Conservation (phyloP, 139 green algal genomes). For the Diplosphaera chodatii region DNA sequence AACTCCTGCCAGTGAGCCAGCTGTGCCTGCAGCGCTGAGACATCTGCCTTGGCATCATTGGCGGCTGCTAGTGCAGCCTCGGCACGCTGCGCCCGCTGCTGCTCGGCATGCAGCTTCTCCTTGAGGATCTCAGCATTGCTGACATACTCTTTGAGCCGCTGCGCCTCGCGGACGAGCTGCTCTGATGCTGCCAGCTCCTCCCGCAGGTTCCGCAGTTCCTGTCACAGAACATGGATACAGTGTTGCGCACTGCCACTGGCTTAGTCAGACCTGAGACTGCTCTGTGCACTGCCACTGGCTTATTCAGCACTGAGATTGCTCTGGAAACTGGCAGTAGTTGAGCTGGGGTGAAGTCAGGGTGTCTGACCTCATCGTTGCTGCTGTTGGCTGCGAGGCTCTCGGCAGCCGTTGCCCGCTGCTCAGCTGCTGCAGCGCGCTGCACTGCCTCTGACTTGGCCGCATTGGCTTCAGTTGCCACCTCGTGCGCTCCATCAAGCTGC, state of each 20-base stretch:
- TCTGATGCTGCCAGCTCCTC: slow-evolving; percentile 4
- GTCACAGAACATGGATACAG: too few species aligned
- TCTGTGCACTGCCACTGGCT: too few species aligned
- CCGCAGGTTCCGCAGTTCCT: slow-evolving; percentile 8
- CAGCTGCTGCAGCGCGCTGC: slow-evolving; percentile 3
- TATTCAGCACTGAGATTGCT: too few species aligned
- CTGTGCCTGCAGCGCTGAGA: neutral
- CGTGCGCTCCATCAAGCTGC: slow-evolving; percentile 2
- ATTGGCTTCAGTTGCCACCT: neutral
- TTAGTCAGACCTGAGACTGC: too few species aligned
- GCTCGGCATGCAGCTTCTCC: neutral
- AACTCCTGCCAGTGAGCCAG: neutral
- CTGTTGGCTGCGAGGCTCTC: neutral
- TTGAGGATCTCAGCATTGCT: neutral
- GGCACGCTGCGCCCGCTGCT: neutral
- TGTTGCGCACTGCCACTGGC: too few species aligned
- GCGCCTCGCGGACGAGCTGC: slow-evolving; percentile 4
- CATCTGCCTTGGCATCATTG: neutral
- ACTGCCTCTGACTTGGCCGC: slow-evolving; percentile 4
- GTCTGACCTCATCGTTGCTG: neutral
- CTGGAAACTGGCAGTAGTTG: too few species aligned
- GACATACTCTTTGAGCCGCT: slow-evolving; percentile 3
- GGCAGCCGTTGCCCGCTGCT: neutral
- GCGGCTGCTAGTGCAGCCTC: neutral
- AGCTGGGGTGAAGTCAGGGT: too few species aligned